These are phyloP conservation scores for Phytophthora aleatoria DNA, from an alignment of 352 stramenopile genomes.

Conservation along the genomic window DNA sequence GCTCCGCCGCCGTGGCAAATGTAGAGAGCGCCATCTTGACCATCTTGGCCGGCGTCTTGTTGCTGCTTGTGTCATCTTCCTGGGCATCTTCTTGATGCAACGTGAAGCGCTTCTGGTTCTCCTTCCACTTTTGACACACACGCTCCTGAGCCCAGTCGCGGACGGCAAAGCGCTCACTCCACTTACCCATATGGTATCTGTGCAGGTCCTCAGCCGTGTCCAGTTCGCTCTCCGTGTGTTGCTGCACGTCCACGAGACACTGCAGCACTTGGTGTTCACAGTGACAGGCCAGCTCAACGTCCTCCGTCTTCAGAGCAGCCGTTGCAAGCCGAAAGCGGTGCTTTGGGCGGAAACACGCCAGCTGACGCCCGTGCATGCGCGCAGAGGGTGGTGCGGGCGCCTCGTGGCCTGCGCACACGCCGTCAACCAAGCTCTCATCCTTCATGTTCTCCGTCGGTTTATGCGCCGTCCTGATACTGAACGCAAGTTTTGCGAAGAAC, in stretches of 20 bases:
- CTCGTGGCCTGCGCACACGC: neutral
- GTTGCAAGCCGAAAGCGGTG: constrained; percentile 47
- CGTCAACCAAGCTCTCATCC: neutral
- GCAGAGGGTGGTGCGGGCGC: neutral
- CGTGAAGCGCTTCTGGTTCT: constrained; percentile 65
- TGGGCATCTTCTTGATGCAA: constrained; percentile 14
- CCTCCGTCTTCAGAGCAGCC: neutral
- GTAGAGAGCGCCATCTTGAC: constrained; percentile 60
- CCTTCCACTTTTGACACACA: constrained; percentile 75
- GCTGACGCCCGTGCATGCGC: constrained; percentile 46
- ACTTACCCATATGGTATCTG: constrained; percentile 46
- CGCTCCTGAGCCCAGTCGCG: constrained; percentile 59
- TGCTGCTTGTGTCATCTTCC: constrained; percentile 13
- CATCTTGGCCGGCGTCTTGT: constrained; percentile 33
- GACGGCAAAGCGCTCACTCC: constrained; percentile 57
- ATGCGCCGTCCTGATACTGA: neutral
- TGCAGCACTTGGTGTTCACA: constrained; percentile 56
- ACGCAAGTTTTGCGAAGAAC: constrained; percentile 4
- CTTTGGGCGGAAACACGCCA: constrained; percentile 71
- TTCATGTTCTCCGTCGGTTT: constrained; percentile 4
- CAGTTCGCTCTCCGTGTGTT: constrained; percentile 17
- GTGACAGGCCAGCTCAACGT: constrained; percentile 36
- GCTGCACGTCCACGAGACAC: constrained; percentile 33
- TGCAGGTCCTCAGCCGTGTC: constrained; percentile 37
- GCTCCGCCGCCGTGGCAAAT: constrained; percentile 57